Conservation (phyloP, 768 basidiomycete species). For the Mycena vulgaris region DNA sequence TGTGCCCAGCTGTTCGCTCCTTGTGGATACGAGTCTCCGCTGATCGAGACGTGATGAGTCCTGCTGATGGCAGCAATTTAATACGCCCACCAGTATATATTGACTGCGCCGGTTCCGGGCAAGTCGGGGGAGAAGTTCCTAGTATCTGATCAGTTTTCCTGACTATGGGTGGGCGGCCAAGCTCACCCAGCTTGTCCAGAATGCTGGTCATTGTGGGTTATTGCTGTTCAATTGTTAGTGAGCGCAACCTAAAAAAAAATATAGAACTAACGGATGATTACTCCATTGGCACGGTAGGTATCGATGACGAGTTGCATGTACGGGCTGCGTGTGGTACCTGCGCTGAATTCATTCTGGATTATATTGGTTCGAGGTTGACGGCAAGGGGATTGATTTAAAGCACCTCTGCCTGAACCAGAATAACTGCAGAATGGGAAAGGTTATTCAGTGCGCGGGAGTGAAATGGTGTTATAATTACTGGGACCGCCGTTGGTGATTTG, state of each 20-base stretch:
- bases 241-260: neutral
- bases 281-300: constrained; percentile 60
- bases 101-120: constrained; percentile 59
- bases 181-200: constrained; percentile 56
- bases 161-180: neutral
- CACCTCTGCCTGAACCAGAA: constrained; percentile 64
- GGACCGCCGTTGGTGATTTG: constrained; percentile 75
- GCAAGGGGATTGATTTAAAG: neutral
- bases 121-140: constrained; percentile 65
- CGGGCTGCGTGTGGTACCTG: constrained; percentile 56
- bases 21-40: constrained; percentile 69
- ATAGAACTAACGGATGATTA: constrained; percentile 61
- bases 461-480: constrained; percentile 48
- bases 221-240: constrained; percentile 50
- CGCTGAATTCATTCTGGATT: constrained; percentile 63
- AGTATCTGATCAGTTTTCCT: neutral
- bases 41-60: constrained; percentile 38
- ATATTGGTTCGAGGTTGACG: neutral
- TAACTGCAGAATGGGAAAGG: constrained; percentile 49
- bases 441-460: neutral
- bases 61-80: neutral
- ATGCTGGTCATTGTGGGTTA: constrained; percentile 66
- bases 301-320: constrained; percentile 69
- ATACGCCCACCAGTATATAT: constrained; percentile 61
- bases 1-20: constrained; percentile 64